Percentiles rank a stretch among this genome's conserved stretches.
phyloP scores from a whole-genome alignment of 805 yeast species.

The Ogataea populi-albae region DNA sequence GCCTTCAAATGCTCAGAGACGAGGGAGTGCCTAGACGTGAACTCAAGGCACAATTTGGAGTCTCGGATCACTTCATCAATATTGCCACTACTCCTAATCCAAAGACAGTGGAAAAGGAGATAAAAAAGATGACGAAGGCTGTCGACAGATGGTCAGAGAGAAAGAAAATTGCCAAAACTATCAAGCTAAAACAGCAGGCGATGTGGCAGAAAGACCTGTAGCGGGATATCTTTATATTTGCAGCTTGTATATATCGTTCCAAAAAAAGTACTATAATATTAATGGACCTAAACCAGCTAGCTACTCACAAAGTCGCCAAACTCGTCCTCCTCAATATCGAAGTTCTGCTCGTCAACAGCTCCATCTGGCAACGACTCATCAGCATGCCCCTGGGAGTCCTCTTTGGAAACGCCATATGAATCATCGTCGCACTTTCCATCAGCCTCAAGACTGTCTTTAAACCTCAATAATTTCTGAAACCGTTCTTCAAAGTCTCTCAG shows the following conservation, averaged over 20 bases:
- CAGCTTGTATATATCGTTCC: constrained; percentile 1
- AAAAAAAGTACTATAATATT: no score
- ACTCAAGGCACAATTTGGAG: constrained; percentile 28
- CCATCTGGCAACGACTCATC: no score
- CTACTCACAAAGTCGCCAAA: constrained; percentile 29
- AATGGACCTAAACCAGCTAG: neutral
- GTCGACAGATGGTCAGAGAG: constrained; percentile 27
- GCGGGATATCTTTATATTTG: constrained; percentile 1
- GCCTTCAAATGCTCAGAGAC: constrained; percentile 31
- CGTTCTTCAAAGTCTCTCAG: constrained; percentile 19
- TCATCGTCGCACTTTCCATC: constrained; percentile 1
- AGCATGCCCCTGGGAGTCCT: constrained; percentile 1
- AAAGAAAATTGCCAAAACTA: constrained; percentile 24
- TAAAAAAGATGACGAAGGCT: constrained; percentile 17
- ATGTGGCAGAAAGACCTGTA: constrained; percentile 28
- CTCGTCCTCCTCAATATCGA: constrained; percentile 18
- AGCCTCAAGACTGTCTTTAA: constrained; percentile 10
- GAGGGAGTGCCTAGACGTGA: constrained; percentile 30
- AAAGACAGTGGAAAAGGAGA: constrained; percentile 18
- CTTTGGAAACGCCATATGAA: constrained; percentile 1
- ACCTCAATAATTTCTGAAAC: constrained; percentile 14
- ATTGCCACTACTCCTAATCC: constrained; percentile 28
- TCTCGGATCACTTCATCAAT: constrained; percentile 31
- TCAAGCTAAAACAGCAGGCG: constrained; percentile 19
- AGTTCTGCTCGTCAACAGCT: constrained; percentile 4